Conservation (phyloP, 768 basidiomycete species). For the Antrodiella citrinella region DNA sequence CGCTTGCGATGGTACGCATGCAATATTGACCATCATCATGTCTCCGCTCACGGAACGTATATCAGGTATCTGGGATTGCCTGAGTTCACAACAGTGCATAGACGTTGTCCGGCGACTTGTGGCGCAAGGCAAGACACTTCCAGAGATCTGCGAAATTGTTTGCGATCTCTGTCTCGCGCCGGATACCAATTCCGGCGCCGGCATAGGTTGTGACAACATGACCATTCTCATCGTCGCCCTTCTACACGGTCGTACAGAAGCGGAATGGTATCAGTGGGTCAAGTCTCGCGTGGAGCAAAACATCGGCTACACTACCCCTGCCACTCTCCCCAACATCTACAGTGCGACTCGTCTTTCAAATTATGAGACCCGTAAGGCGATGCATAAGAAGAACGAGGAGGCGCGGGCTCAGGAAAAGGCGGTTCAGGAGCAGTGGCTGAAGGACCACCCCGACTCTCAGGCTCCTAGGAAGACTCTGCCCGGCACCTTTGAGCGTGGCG, state of each 20-base stretch:
- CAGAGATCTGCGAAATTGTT: constrained; percentile 82
- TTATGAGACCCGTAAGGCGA: constrained; percentile 53
- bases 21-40: neutral
- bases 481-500: constrained; percentile 40
- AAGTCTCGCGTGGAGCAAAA: constrained; percentile 68
- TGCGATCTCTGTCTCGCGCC: constrained; percentile 93
- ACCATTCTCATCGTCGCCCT: constrained; percentile 88
- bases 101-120: constrained; percentile 81
- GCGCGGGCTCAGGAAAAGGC: constrained; percentile 26
- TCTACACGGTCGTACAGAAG: constrained; percentile 77
- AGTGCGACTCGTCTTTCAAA: constrained; percentile 43
- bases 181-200: constrained; percentile 81
- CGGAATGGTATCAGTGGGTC: constrained; percentile 91
- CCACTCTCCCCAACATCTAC: constrained; percentile 68
- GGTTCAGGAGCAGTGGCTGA: constrained; percentile 11
- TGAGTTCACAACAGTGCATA: constrained; percentile 87
- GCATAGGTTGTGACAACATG: constrained; percentile 99
- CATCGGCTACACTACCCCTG: constrained; percentile 75
- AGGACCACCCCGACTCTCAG: neutral
- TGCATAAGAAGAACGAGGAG: constrained; percentile 33
- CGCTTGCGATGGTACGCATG: constrained; percentile 83
- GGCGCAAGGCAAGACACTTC: constrained; percentile 67
- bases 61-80: constrained; percentile 97
- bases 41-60: constrained; percentile 6
- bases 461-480: constrained; percentile 14